Evolutionary conservation across 129 eudicot species (phyloP).

Genomic region (Apium graveolens): DNA sequence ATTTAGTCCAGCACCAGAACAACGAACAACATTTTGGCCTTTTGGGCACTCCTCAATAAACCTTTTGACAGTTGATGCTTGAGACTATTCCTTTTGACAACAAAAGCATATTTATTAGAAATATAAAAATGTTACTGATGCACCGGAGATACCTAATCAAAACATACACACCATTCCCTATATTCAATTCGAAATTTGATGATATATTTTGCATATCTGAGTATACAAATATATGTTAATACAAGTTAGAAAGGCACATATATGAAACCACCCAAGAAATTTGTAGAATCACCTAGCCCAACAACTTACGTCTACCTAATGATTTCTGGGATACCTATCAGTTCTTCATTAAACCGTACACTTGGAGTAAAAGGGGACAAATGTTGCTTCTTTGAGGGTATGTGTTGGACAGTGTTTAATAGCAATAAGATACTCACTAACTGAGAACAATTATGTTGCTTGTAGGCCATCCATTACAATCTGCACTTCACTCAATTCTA

Average conservation of each 20-base stretch:
- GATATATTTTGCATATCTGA: background rate
- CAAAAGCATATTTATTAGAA: background rate
- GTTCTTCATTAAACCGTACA: background rate
- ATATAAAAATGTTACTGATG: background rate
- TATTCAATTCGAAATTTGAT: background rate
- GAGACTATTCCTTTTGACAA: background rate
- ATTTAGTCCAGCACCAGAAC: background rate
- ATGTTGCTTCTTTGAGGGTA: conserved; percentile 1
- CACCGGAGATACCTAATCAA: background rate
- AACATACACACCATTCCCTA: background rate
- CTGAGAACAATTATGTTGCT: conserved; percentile 28
- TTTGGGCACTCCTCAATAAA: background rate
- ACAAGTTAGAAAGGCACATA: background rate
- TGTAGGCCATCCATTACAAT: conserved; percentile 26
- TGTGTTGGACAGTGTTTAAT: conserved; percentile 19
- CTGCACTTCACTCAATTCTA: conserved; percentile 18
- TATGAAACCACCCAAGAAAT: background rate
- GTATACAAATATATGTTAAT: background rate
- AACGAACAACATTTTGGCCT: background rate
- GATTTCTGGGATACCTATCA: background rate
- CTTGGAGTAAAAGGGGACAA: background rate
- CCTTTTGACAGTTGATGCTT: too few relatives aligned
- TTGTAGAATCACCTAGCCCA: background rate
- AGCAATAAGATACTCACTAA: conserved; percentile 15
- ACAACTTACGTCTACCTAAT: background rate